Evolutionary conservation across 208 protist genomes (phyloP), one percentile per base, ranked within the genome.

Genomic region (Phytomonas francai): DNA sequence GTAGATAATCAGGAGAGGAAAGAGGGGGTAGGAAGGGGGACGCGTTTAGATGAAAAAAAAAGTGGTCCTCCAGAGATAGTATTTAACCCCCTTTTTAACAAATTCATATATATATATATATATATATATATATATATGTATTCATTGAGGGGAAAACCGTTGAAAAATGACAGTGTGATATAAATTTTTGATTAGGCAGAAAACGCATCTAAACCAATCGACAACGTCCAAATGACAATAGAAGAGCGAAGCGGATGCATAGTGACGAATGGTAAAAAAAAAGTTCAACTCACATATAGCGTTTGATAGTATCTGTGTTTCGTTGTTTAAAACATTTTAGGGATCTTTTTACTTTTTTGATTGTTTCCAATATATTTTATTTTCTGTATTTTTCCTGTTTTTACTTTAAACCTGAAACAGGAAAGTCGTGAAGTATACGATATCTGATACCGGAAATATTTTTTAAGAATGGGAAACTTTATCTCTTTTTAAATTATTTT

Each of bases 1-100:
- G 42, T 92, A 92, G 79, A 80, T 62, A 11, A 29, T 36, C 1
- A 65, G 30, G 51, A 30, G 64, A 30, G 59, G 54, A 60, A 27
- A 49, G 14, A 28, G 9, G 3, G 65, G 56, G 57, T 68, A 27
- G 42, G 49, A 39, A 9, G 34, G 34, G 9, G 34, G 34, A 39
- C 34, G 9, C 34, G 34, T 39, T 39, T 12, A 39, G 9, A 39
- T 3, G 34, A 34, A 67, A 71, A 51, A 68, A 67, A 32, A 59
- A 14, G 58, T 32, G 6, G 25, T 56, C 30, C 25, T 67, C 12
- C 22, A 29, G 27, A 67, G 36, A 54, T 58, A 34, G 25, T 4
- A 39, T 39, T 39, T n/a, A n/a, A n/a, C n/a, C n/a, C n/a, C n/a
- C n/a, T n/a, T n/a, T n/a, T n/a, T n/a, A n/a, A n/a, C n/a, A n/a